Evolutionary conservation across 2,329 filamentous ascomycete genomes (phyloP), one percentile per base, ranked within the genome.

Genomic region (Fusarium sp.): DNA sequence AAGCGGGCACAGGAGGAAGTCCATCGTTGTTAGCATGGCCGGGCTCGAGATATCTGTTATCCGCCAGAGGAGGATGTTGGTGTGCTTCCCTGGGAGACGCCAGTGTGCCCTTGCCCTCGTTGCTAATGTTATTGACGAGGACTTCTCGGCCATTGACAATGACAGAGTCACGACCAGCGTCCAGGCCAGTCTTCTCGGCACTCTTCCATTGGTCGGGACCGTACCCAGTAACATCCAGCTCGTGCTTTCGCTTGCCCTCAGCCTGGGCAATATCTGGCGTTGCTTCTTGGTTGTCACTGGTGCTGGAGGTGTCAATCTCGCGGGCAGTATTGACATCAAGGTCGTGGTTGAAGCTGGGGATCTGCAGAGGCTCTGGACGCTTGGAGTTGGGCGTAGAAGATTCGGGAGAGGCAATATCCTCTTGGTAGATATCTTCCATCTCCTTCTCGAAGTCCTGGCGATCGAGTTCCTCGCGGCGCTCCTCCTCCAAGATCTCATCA

Each of bases 401-500:
- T 15, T 56, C 27, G 15, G 73, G 75, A 7, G 77, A 78, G 8
- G 80, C 80, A 1, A 82, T 79, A 3, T 87, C 86, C 27, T 89
- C 88, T 17, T 82, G 82, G 73, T 93, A 92, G 56, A 93, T 90
- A 6, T 87, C 86, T 35, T 90, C 85, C 90, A 92, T 92, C 60
- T 91, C 88, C 5, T 85, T 82, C 77, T 90, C 87, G 73, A 89
- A 91, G 6, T 82, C 83, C 60, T 87, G 87, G 15, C 87, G 85
- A 75, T 93, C 91, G 58, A 90, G 82, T 77, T 95, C 92, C 32
- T 90, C 90, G 75, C 90, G 88, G 60, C 92, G 88, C 75, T 95
- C 92, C 70, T 96, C 91, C 79, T 97, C 94, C 79, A 94, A 90
- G 69, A 98, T 92, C 79, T 94, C 94, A 81, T 99, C 97, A 5